Evolutionary conservation across 176 grass and related monocot species (phyloP).

Genomic region (Cocos nucifera): DNA sequence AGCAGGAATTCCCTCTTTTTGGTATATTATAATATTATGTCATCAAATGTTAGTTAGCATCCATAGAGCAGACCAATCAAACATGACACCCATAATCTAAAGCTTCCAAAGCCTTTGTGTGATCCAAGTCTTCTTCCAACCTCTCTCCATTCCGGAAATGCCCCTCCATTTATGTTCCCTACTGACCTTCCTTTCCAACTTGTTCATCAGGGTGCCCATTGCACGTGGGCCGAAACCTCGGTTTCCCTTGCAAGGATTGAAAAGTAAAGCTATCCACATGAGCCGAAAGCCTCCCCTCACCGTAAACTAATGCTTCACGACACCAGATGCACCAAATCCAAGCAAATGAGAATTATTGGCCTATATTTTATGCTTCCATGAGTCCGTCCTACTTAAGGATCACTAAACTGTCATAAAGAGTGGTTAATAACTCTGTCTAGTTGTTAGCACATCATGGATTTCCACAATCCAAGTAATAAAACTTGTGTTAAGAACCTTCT

Average conservation of each 20-base stretch:
- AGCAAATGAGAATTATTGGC: slow-evolving; percentile 10
- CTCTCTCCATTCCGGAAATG: too few species aligned
- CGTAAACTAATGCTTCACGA: slow-evolving; percentile 2
- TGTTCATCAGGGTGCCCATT: not conserved
- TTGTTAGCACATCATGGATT: slow-evolving; percentile 31
- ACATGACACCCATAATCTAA: too few species aligned
- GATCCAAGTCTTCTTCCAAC: too few species aligned
- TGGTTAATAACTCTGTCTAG: slow-evolving; percentile 33
- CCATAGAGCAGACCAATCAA: too few species aligned
- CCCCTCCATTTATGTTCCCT: too few species aligned
- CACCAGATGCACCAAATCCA: slow-evolving; percentile 4
- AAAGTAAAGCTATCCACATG: slow-evolving; percentile 1
- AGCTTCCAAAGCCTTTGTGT: too few species aligned
- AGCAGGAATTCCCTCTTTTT: too few species aligned
- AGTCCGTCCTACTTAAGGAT: not conserved
- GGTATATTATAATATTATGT: too few species aligned
- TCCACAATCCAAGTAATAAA: slow-evolving; percentile 15
- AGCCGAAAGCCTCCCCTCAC: slow-evolving; percentile 19
- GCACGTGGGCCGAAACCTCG: slow-evolving; percentile 33
- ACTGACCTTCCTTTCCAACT: too few species aligned
- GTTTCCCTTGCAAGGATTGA: not conserved
- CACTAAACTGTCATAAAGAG: not conserved
- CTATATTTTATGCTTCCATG: slow-evolving; percentile 1
- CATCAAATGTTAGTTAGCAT: too few species aligned
- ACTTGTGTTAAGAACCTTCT: not conserved